Percentiles rank a stretch among this genome's conserved stretches.
phyloP scores from a whole-genome alignment of 2,329 filamentous ascomycete genomes.

The Colletotrichum sp. region DNA sequence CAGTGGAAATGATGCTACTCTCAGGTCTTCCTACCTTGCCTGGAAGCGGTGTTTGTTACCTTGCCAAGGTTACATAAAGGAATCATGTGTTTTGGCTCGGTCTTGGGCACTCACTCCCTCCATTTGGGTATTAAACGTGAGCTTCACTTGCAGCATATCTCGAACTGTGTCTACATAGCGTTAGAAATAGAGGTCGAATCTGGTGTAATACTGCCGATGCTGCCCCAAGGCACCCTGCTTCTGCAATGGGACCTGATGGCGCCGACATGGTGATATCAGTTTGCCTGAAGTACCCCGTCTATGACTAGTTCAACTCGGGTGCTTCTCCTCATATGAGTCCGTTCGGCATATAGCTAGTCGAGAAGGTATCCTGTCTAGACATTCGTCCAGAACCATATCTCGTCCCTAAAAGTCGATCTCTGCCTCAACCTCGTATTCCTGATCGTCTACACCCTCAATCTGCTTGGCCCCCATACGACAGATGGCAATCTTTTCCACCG shows the following conservation, averaged over 20 bases:
- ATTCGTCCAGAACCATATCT: background rate
- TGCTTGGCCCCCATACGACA: slow-evolving; percentile 89
- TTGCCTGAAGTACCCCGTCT: background rate
- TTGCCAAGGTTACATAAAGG: background rate
- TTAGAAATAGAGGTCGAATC: background rate
- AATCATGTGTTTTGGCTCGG: background rate
- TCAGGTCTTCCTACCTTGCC: background rate
- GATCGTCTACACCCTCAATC: slow-evolving; percentile 56
- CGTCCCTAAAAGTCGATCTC: slow-evolving; percentile 45
- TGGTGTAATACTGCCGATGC: background rate
- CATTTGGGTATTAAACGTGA: background rate
- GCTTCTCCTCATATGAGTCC: background rate
- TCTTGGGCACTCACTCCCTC: background rate
- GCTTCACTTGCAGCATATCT: background rate
- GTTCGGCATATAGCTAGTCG: background rate
- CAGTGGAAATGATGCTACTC: background rate
- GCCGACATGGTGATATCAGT: background rate
- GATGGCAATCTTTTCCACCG: slow-evolving; percentile 74
- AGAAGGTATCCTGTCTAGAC: background rate
- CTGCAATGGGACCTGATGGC: background rate
- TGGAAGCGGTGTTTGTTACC: background rate
- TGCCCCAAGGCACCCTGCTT: background rate
- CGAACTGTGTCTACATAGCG: background rate
- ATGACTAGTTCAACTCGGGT: background rate
- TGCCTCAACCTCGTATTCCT: slow-evolving; percentile 58